Conservation (phyloP, 1,284 basidiomycete genomes). For the Moesziomyces aphidis region DNA sequence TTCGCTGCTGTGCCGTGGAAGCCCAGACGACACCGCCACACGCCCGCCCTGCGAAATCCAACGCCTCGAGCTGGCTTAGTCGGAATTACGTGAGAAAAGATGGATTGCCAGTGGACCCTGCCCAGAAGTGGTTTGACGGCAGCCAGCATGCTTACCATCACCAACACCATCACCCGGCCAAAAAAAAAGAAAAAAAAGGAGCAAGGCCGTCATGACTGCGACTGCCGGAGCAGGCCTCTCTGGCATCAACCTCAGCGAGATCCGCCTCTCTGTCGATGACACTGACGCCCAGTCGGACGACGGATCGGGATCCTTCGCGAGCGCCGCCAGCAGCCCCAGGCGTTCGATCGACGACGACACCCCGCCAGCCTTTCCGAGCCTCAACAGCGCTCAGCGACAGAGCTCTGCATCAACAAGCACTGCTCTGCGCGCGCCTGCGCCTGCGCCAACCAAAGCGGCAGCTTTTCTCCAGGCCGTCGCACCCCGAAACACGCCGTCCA, state of each 20-base stretch:
- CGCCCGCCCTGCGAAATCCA: too few relatives aligned
- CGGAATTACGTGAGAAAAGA: not conserved
- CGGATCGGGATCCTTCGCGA: constrained; percentile 26
- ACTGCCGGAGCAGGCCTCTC: constrained; percentile 7
- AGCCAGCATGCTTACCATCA: too few relatives aligned
- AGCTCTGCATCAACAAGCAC: constrained; percentile 44
- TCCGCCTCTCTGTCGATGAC: constrained; percentile 10
- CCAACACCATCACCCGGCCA: too few relatives aligned
- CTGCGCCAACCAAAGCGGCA: constrained; percentile 9
- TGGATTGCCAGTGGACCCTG: not conserved
- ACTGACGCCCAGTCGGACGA: constrained; percentile 17
- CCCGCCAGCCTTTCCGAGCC: constrained; percentile 85
- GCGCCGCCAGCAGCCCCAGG: constrained; percentile 17
- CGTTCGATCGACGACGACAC: constrained; percentile 69
- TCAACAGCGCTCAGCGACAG: constrained; percentile 81
- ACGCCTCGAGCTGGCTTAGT: not conserved
- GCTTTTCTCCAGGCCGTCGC: constrained; percentile 28
- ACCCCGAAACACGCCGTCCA: constrained; percentile 10
- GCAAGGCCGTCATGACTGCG: constrained; percentile 7
- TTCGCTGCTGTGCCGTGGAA: too few relatives aligned
- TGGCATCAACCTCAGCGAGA: constrained; percentile 27
- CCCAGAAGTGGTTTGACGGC: too few relatives aligned
- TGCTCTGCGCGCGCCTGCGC: not conserved
- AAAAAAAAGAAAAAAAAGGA: too few relatives aligned
- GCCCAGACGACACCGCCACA: too few relatives aligned